These are phyloP conservation scores for Ballota nigra DNA, from an alignment of 257 asterid genomes.

Conservation along the genomic window DNA sequence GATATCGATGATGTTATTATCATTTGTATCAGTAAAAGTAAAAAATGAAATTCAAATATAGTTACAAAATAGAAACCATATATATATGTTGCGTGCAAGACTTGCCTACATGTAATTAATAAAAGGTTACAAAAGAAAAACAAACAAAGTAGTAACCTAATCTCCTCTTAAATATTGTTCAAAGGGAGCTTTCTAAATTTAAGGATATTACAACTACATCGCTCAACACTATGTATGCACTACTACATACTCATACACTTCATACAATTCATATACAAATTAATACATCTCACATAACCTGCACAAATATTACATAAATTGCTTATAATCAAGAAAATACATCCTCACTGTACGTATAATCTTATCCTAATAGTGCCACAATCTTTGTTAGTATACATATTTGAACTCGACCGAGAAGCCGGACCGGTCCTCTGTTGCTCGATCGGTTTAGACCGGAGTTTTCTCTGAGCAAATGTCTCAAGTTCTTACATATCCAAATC, in stretches of 20 bases:
- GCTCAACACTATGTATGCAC: not conserved
- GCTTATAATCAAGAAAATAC: not conserved
- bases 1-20: no score
- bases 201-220: not conserved
- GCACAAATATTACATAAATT: constrained; percentile 6
- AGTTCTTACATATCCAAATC: constrained; percentile 39
- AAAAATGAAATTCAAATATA: not conserved
- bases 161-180: not conserved
- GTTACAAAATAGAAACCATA: no score
- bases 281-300: not conserved
- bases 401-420: not conserved
- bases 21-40: not conserved
- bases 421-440: not conserved
- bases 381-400: not conserved
- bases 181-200: not conserved
- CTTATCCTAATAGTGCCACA: not conserved
- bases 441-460: not conserved
- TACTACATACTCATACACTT: not conserved
- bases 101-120: no score
- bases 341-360: not conserved
- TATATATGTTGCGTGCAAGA: no score
- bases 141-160: not conserved
- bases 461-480: constrained; percentile 11
- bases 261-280: not conserved
- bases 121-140: no score